These are phyloP conservation scores for Tolypocladium tundrense DNA, from an alignment of 2,329 filamentous ascomycete genomes.

Conservation along the genomic window DNA sequence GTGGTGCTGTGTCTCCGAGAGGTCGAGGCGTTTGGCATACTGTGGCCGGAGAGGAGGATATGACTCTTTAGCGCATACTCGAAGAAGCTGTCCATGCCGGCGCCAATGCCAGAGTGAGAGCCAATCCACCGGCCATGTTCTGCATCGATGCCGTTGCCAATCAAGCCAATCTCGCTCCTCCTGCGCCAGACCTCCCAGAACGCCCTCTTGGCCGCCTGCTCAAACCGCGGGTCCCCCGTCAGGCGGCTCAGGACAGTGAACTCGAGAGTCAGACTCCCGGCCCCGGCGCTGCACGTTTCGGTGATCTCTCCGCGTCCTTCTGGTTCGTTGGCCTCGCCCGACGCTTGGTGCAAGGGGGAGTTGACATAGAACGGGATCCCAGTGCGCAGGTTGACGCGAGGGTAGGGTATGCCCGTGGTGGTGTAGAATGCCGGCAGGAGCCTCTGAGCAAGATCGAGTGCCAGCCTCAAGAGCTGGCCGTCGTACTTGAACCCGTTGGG, in stretches of 20 bases:
- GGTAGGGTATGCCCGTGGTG: constrained; percentile 84
- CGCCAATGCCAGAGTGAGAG: constrained; percentile 85
- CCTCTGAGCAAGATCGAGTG: constrained; percentile 72
- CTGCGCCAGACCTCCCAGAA: constrained; percentile 97
- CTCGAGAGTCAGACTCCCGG: constrained; percentile 89
- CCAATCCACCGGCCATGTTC: constrained; percentile 86
- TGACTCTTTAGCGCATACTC: constrained; percentile 96
- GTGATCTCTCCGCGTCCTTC: constrained; percentile 59
- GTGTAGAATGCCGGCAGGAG: constrained; percentile 89
- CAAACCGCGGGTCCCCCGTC: constrained; percentile 79
- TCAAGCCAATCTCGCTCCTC: constrained; percentile 73
- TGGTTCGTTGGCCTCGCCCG: constrained; percentile 17
- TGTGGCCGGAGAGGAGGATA: constrained; percentile 74
- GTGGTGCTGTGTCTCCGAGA: constrained; percentile 30
- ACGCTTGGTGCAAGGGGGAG: constrained; percentile 61
- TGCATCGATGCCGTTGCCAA: constrained; percentile 86
- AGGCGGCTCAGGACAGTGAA: constrained; percentile 85
- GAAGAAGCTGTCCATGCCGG: constrained; percentile 96
- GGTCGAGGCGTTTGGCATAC: constrained; percentile 37
- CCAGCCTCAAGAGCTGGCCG: constrained; percentile 82
- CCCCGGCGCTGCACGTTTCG: constrained; percentile 92
- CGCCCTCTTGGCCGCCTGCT: constrained; percentile 78
- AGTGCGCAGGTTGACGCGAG: constrained; percentile 80
- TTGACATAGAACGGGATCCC: constrained; percentile 90
- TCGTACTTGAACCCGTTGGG: constrained; percentile 71